A percentile compares a stretch with the other conserved stretches of the same genome.
phyloP scores from a whole-genome alignment of 352 stramenopile genomes.

The Phytophthora lateralis region DNA sequence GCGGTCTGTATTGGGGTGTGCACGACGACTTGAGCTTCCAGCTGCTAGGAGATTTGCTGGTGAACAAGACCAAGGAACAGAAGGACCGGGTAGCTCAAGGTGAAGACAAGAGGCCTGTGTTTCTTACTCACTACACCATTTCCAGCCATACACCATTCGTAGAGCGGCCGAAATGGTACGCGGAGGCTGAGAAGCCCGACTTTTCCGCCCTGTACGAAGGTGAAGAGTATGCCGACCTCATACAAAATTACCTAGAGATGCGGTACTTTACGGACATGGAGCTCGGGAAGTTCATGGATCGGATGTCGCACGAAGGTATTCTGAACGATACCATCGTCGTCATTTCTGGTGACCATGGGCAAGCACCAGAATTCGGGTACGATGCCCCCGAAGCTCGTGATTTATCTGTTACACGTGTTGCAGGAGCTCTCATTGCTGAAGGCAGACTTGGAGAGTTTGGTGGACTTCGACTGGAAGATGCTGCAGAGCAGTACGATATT shows the following conservation, averaged over 20 bases:
- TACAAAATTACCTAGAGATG: constrained; percentile 49
- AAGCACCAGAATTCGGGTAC: constrained; percentile 46
- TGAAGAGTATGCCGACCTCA: constrained; percentile 24
- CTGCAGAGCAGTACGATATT: constrained; percentile 46
- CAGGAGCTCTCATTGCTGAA: constrained; percentile 41
- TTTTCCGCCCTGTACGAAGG: constrained; percentile 42
- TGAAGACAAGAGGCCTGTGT: constrained; percentile 46
- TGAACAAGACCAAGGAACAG: constrained; percentile 51
- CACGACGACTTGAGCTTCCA: constrained; percentile 60
- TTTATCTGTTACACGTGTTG: constrained; percentile 36
- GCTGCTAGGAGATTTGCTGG: constrained; percentile 48
- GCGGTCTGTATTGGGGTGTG: constrained; percentile 43
- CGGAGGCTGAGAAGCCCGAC: constrained; percentile 36
- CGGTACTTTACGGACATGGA: constrained; percentile 56
- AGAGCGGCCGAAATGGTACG: constrained; percentile 46
- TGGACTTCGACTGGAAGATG: constrained; percentile 36
- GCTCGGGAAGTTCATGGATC: constrained; percentile 60
- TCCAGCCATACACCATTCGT: constrained; percentile 54
- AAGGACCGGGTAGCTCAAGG: constrained; percentile 21
- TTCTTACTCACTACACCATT: constrained; percentile 66
- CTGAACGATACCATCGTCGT: constrained; percentile 62
- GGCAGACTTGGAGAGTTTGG: constrained; percentile 31
- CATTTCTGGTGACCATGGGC: constrained; percentile 53
- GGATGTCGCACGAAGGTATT: constrained; percentile 43
- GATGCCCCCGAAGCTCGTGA: constrained; percentile 39